Percentiles rank a stretch among this genome's conserved stretches.
phyloP scores from a whole-genome alignment of 2,329 filamentous ascomycete species.

The Hypoxylon sp. region DNA sequence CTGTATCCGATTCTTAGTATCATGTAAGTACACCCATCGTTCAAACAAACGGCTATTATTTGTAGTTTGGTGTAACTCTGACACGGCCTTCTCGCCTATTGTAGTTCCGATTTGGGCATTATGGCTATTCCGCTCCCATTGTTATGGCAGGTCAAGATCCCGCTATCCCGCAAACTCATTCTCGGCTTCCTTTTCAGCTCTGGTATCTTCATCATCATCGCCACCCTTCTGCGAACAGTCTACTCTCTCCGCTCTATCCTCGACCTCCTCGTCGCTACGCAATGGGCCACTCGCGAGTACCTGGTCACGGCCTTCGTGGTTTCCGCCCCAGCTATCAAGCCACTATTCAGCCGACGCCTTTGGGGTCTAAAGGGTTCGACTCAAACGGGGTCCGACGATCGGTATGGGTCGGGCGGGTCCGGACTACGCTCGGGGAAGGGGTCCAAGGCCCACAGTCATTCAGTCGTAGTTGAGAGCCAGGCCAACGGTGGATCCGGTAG shows the following conservation, averaged over 20 bases:
- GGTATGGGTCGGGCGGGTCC: slow-evolving; percentile 17
- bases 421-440: slow-evolving; percentile 18
- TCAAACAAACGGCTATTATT: background rate
- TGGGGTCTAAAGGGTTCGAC: slow-evolving; percentile 23
- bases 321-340: slow-evolving; percentile 34
- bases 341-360: slow-evolving; percentile 30
- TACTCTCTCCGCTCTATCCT: slow-evolving; percentile 29
- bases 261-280: slow-evolving; percentile 29
- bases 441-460: slow-evolving; percentile 23
- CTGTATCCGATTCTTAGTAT: slow-evolving; percentile 29
- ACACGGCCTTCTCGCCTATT: background rate
- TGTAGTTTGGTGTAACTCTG: background rate
- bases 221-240: slow-evolving; percentile 31
- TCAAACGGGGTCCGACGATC: slow-evolving; percentile 4
- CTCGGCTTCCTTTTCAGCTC: slow-evolving; percentile 27
- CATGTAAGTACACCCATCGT: slow-evolving; percentile 10
- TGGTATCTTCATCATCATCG: slow-evolving; percentile 35
- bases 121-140: slow-evolving; percentile 35
- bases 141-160: slow-evolving; percentile 29
- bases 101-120: slow-evolving; percentile 31
- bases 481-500: background rate
- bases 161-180: slow-evolving; percentile 18
- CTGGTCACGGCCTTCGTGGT: slow-evolving; percentile 31
- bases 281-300: slow-evolving; percentile 37
- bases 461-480: slow-evolving; percentile 24